Evolutionary conservation across 2,329 filamentous ascomycete species (phyloP).

Genomic region (Penicillium rolfsii): DNA sequence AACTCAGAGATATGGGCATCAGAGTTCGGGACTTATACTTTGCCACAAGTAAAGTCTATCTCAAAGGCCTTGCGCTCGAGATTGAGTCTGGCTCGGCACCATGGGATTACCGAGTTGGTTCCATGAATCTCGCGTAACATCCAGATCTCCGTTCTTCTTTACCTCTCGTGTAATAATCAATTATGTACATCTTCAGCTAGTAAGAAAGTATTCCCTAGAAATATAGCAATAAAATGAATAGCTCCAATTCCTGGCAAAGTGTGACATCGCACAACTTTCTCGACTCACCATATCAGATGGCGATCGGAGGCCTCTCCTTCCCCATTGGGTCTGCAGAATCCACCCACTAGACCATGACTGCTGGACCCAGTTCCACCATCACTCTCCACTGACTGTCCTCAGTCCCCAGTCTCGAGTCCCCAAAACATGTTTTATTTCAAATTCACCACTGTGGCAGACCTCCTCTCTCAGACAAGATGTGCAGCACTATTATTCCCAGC

Average conservation of each 20-base stretch:
- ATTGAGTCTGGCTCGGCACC: not conserved
- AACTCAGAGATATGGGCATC: not conserved
- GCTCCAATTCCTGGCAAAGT: not conserved
- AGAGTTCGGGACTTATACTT: not conserved
- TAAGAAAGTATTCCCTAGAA: not conserved
- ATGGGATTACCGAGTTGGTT: not conserved
- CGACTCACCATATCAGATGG: conserved; percentile 5
- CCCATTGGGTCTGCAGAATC: conserved; percentile 11
- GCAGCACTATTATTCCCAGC: conserved; percentile 15
- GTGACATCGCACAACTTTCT: no score
- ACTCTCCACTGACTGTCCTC: not conserved
- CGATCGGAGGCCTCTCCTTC: conserved; percentile 12
- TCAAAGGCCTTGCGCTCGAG: not conserved
- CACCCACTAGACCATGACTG: not conserved
- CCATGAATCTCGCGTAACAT: not conserved
- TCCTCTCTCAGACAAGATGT: conserved; percentile 18
- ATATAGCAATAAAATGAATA: not conserved
- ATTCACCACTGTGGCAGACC: conserved; percentile 9
- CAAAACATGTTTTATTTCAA: conserved; percentile 13
- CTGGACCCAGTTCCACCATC: not conserved
- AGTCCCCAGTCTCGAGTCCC: not conserved
- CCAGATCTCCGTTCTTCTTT: not conserved
- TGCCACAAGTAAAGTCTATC: no score
- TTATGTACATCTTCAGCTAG: not conserved
- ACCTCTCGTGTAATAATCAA: not conserved